Evolutionary conservation across 805 yeast genomes (phyloP), one percentile per base, ranked within the genome.

Genomic region (Ogataea henricii): DNA sequence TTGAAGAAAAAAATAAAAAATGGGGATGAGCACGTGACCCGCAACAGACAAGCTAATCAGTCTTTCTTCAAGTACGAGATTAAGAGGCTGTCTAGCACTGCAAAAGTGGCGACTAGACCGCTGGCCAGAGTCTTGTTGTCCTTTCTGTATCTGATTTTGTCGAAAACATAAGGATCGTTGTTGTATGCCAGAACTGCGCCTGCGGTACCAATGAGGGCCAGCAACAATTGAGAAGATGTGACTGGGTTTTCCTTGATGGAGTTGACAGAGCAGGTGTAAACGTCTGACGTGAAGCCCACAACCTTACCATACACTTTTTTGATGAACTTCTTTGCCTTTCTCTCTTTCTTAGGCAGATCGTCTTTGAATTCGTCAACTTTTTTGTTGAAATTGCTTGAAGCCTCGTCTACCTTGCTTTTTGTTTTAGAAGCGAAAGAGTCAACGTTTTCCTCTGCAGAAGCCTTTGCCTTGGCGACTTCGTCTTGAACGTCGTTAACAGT

Each of bases 231-330:
- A 12, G 62, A 57, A 9, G 63, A 40, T 9, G 52, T 41, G 39
- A 57, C 21, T 27, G 62, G 64, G 52, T 58, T 52, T 36, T 50
- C 39, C 33, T 58, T 40, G 32, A 56, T 54, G 3, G 55, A 47
- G 16, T 46, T 48, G 13, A 47, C 42, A 22, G 57, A 41, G 12
- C 46, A 30, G 20, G 40, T 34, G 48, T 54, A 56, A 20, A 52
- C 44, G 27, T 32, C 27, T 4, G 54, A 38, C 21, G 50, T 17
- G 36, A 41, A 30, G 8, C 51, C 53, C 20, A 46, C 50, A 23
- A 55, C 37, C 9, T 44, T 44, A 6, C 49, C 22, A 47, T 51
- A 53, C n/a, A 52, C 36, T 3, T 36, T 44, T 20, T 48, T 44
- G 35, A 59, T 29, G 46, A 45, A 58, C 33, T 44, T 46, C 40